Evolutionary conservation across 441 rosid genomes (phyloP).

Genomic region (Eutrema salsugineum): DNA sequence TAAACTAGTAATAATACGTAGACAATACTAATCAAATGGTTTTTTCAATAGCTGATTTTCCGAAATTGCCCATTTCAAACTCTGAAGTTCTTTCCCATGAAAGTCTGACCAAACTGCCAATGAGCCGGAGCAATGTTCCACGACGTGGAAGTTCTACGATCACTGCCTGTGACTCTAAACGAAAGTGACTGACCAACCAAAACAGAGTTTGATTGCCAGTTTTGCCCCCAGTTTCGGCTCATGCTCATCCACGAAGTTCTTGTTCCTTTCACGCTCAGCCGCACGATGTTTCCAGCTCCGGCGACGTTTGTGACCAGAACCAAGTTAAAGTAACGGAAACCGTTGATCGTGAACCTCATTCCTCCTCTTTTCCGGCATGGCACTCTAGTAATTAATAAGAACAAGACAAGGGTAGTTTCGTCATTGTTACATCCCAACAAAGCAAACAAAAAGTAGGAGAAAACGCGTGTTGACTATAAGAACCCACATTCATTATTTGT

Average conservation of each 20-base stretch:
- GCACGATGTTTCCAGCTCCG: constrained; percentile 40
- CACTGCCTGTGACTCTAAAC: constrained; percentile 43
- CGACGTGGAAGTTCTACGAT: constrained; percentile 44
- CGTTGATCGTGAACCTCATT: constrained; percentile 44
- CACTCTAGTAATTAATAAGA: constrained; percentile 15
- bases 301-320: constrained; percentile 44
- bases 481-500: background rate
- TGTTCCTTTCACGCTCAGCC: constrained; percentile 38
- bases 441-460: background rate
- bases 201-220: constrained; percentile 47
- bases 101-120: constrained; percentile 51
- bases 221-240: constrained; percentile 52
- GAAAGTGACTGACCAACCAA: constrained; percentile 45
- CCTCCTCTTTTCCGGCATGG: constrained; percentile 48
- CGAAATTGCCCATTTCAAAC: constrained; percentile 24
- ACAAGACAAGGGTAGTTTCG: background rate
- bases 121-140: constrained; percentile 43
- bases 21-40: background rate
- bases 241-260: constrained; percentile 40
- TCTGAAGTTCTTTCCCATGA: constrained; percentile 45
- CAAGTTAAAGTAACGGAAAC: constrained; percentile 48
- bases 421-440: background rate
- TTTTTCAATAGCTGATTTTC: background rate
- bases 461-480: constrained; percentile 24
- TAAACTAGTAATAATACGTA: background rate